Evolutionary conservation across 257 asterid species (phyloP), one percentile per base, ranked within the genome.

Genomic region (Lithospermum erythrorhizon): DNA sequence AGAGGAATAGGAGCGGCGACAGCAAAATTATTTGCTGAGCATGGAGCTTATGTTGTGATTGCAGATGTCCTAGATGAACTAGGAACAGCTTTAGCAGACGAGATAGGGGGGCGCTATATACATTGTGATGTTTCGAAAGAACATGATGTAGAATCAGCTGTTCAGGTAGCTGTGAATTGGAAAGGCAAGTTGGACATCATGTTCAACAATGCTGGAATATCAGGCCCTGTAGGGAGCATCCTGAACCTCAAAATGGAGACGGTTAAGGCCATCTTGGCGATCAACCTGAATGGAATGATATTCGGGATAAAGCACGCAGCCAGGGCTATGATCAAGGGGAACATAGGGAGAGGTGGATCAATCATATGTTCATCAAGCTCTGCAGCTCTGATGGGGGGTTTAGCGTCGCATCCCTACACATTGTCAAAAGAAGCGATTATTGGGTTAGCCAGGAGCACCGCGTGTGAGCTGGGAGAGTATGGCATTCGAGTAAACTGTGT

Each of bases 1-100:
- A 72, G 96, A 70, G 95, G 96, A 18, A 88, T 88, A 5, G 96
- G 96, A 53, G 96, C 82, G 1, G 88, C 93, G 58, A 85, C 96
- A 2, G 88, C 95, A 0, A 68, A 73, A 68, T 37, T 75, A 9
- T 76, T 88, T 3, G 84, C 90, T 0, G 72, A 77, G 24, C 71
- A 82, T 8, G 96, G 96, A 41, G 95, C 87, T 9, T 24, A 70
- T 18, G 90, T 85, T 3, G 63, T 88, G 15, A 78, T 88, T 2
- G 96, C 94, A 6, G 96, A 88, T 14, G 17, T 41, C 16, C 49
- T 41, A 41, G 18, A 41, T 41, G 49, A 41, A 14, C 49, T 13
- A 41, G 49, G 49, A 41, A 13, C 49, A 41, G 13, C 18, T 41
- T 41, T 41, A 41, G 49, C 49, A 11, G 49, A 13, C 0, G 13